These are phyloP conservation scores for Ophiocordyceps robertsii DNA, from an alignment of 2,329 filamentous ascomycete genomes.

Conservation along the genomic window DNA sequence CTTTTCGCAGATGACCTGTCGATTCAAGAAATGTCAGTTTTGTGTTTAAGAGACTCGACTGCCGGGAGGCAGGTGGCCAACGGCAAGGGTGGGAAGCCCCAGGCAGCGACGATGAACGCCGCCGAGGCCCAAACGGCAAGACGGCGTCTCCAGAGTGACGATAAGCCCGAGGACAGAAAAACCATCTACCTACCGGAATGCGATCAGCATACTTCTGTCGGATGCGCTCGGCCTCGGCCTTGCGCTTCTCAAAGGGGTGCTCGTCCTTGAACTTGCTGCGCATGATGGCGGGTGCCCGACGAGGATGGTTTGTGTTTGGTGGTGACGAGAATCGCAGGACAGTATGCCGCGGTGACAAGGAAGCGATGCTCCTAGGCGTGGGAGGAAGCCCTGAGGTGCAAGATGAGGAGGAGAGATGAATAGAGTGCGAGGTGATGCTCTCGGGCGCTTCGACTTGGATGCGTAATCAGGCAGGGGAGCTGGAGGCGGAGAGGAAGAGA, in stretches of 20 bases:
- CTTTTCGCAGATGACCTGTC: constrained; percentile 96
- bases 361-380: not conserved
- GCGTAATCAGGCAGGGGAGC: not conserved
- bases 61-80: no score
- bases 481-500: not conserved
- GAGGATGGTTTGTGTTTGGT: not conserved
- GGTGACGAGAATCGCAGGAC: not conserved
- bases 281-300: constrained; percentile 37
- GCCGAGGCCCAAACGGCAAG: not conserved
- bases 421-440: not conserved
- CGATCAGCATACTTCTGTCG: constrained; percentile 98
- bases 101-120: not conserved
- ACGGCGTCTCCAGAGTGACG: not conserved
- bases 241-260: constrained; percentile 99
- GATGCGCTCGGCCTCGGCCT: constrained; percentile 98
- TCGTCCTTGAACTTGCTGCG: constrained; percentile 99
- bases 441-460: not conserved
- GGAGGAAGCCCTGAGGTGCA: not conserved
- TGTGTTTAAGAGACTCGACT: not conserved
- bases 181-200: constrained; percentile 66
- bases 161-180: not conserved
- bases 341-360: not conserved
- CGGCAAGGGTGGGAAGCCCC: not conserved
- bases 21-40: not conserved
- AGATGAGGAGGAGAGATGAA: not conserved